Evolutionary conservation across 2,329 filamentous ascomycete genomes (phyloP).

Genomic region (Neurospora crassa): DNA sequence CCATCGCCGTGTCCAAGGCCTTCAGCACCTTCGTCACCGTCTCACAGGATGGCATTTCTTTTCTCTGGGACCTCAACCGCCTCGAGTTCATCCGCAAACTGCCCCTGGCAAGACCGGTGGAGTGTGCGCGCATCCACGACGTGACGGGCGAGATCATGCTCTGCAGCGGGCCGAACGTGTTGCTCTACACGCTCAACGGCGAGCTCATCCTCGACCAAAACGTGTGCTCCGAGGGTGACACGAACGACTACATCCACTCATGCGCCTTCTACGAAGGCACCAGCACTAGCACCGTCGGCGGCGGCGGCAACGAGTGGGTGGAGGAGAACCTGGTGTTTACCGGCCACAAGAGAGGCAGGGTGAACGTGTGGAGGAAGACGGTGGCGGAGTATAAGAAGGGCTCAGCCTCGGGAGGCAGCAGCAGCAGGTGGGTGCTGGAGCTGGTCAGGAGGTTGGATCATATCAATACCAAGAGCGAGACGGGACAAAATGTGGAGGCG

Average conservation of each 20-base stretch:
- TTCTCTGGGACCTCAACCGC: conserved; percentile 91
- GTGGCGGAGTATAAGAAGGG: conserved; percentile 11
- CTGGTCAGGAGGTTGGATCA: conserved; percentile 77
- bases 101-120: conserved; percentile 44
- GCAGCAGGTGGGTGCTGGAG: conserved; percentile 61
- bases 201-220: conserved; percentile 72
- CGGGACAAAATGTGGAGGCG: conserved; percentile 47
- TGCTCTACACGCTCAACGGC: conserved; percentile 83
- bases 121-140: conserved; percentile 82
- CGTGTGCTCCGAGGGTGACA: conserved; percentile 43
- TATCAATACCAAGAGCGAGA: conserved; percentile 56
- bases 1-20: conserved; percentile 74
- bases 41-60: conserved; percentile 69
- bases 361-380: conserved; percentile 63
- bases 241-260: conserved; percentile 61
- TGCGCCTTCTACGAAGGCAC: conserved; percentile 91
- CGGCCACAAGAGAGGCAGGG: conserved; percentile 72
- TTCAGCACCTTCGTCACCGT: conserved; percentile 84
- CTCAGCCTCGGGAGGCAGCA: neutral
- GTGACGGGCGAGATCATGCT: conserved; percentile 83
- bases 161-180: conserved; percentile 64
- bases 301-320: conserved; percentile 72
- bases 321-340: conserved; percentile 82
- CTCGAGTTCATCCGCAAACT: conserved; percentile 76
- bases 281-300: neutral